Base-by-base conservation (phyloP, 371 early-diverging fungal species). In the Circinella minor region DNA sequence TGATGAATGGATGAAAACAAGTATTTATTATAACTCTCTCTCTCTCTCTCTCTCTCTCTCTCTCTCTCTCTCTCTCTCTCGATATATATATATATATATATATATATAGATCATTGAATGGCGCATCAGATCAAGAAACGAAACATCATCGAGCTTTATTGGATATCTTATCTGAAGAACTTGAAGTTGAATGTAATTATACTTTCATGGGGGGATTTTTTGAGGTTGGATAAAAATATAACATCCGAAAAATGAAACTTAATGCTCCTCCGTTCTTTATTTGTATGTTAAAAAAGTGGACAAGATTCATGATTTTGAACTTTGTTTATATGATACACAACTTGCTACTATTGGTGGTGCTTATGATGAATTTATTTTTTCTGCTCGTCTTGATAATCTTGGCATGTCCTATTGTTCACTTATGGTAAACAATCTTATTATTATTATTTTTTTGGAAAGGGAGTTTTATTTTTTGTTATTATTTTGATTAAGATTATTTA, bases 371-470 rank as follows among this genome's bases (percentile, higher is more conserved):
- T 98, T 95, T 71, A 93, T 99, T 70, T 95, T 93, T 73, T 94
- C 97, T 3, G 88, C 96, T 34, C 91, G 99, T 17, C 86, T 96
- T 47, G 99, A 99, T 77, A 99, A 99, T 86, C 87, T 98, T 62
- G 92, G 92, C 83, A 95, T 94, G 92, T 94, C 96, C 18, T 98
- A 87, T 82, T 94, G 93, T 78, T 90, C 93, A 8, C 66, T 95
- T 37, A 88, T 86, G 75, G 91, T 85, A 77, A 51, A 13, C 14
- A 51, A 49, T 5, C 27, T 27, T 27, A 27, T 27, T 27, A 27
- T 27, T 27, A 27, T 27, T n/a, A n/a, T n/a, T n/a, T n/a, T n/a
- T n/a, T 27, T 27, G 2, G 27, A 1, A 27, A 27, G 27, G 27
- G n/a, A n/a, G n/a, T n/a, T n/a, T n/a, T n/a, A n/a, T n/a, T n/a